Conservation (phyloP, 257 asterid genomes). For the Ehretia macrophylla region DNA sequence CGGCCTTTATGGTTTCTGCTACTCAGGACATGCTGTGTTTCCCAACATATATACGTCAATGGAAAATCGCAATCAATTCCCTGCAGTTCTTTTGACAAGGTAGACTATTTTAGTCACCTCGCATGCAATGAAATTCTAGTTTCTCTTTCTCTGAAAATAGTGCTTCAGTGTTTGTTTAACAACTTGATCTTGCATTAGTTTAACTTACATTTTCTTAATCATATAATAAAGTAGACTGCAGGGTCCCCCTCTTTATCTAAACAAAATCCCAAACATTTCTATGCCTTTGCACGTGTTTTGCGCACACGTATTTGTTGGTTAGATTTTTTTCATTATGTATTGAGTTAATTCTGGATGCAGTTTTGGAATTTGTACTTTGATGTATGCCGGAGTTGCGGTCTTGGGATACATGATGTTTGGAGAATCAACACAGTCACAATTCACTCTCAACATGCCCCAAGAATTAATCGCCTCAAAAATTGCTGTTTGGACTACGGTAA, state of each 20-base stretch:
- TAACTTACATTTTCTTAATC: too few relatives aligned
- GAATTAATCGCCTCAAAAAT: conserved; percentile 70
- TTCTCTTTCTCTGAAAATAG: neutral
- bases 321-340: neutral
- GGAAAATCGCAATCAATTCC: conserved; percentile 74
- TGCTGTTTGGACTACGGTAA: conserved; percentile 94
- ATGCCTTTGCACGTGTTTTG: neutral
- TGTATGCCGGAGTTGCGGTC: conserved; percentile 78
- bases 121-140: neutral
- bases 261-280: too few relatives aligned
- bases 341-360: conserved; percentile 34
- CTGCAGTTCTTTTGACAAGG: conserved; percentile 76
- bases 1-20: conserved; percentile 93
- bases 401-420: conserved; percentile 87
- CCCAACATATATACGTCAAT: conserved; percentile 90
- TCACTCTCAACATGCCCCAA: conserved; percentile 89
- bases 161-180: too few relatives aligned
- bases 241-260: too few relatives aligned
- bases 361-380: conserved; percentile 65
- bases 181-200: too few relatives aligned
- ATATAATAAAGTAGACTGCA: too few relatives aligned
- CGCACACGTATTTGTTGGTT: neutral
- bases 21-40: conserved; percentile 92
- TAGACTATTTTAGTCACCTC: conserved; percentile 9
- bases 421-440: conserved; percentile 72